Conservation (phyloP, 169 alveolate species). For the Amoebophrya sp. region DNA sequence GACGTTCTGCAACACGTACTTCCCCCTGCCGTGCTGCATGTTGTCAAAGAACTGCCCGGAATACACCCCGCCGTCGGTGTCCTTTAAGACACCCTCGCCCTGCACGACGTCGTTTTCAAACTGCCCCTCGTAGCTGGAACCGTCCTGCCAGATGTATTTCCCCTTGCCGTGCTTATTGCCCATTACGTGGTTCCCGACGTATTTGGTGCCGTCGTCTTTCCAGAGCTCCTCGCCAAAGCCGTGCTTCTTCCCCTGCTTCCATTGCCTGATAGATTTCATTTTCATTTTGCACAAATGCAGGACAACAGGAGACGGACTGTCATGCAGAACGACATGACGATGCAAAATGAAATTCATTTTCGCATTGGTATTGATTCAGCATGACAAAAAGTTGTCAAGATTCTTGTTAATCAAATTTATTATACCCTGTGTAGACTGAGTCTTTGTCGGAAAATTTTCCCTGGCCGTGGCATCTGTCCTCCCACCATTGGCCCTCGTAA, state of each 20-base stretch:
- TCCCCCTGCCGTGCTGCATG: conserved; percentile 13
- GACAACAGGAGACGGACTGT: no score
- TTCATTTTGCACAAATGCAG: no score
- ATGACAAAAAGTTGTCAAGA: no score
- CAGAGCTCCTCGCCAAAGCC: background rate
- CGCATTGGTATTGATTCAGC: no score
- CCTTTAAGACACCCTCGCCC: background rate
- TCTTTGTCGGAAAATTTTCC: background rate
- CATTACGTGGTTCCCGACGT: background rate
- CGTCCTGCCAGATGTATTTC: background rate
- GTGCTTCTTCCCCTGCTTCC: background rate
- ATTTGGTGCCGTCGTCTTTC: background rate
- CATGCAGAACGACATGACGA: no score
- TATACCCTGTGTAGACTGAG: background rate
- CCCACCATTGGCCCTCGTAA: background rate
- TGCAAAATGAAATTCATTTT: no score
- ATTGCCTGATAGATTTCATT: background rate
- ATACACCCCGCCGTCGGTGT: background rate
- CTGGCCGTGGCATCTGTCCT: background rate
- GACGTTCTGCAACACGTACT: background rate
- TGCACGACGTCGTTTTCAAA: background rate
- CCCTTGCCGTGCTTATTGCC: background rate
- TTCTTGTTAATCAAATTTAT: no score
- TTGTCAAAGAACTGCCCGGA: background rate
- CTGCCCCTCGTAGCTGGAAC: background rate